Evolutionary conservation across 495 filamentous ascomycete species (phyloP), one percentile per base, ranked within the genome.

Genomic region (Penicillium canescens): DNA sequence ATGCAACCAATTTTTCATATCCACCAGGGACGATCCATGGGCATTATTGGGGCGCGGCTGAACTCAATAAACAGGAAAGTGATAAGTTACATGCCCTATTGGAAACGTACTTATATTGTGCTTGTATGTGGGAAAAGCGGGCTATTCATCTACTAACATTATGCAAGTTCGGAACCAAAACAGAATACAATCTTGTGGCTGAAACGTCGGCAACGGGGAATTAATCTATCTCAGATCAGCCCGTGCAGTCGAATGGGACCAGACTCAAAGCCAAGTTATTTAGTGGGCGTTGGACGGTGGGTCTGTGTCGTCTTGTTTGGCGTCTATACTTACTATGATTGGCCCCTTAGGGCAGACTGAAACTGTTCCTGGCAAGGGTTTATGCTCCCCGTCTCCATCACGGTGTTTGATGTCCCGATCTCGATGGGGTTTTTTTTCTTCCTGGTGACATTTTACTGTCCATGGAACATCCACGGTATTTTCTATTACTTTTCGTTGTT

Each of bases 211-310:
- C 28, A 35, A 33, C 10, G 28, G 21, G 36, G 16, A 50, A 18
- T 52, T 59, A 58, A 59, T 59, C 46, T 44, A 56, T 56, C 50
- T 49, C 42, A 57, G 52, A 60, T 56, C 41, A 34, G 35, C 38
- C 51, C 44, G 52, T 39, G 41, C 49, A 52, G 28, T 24, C 49
- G 37, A 51, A 48, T 61, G 31, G 31, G 54, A 50, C 61, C 49
- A 46, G 46, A 47, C 45, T 31, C 34, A 28, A 63, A 66, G 63
- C 60, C 63, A 66, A 66, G 60, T 64, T 59, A 57, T 39, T 59
- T 61, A 66, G 63, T 42, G 63, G 49, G 13, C 10, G 34, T 43
- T 60, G 46, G 16, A 23, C 18, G 52, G 48, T 49, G 50, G 35
- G 34, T 61, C 52, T 44, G 13, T 43, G n/a, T 45, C 8, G 6